Conservation (phyloP, 805 yeast species). For the Ascoidea tarda region DNA sequence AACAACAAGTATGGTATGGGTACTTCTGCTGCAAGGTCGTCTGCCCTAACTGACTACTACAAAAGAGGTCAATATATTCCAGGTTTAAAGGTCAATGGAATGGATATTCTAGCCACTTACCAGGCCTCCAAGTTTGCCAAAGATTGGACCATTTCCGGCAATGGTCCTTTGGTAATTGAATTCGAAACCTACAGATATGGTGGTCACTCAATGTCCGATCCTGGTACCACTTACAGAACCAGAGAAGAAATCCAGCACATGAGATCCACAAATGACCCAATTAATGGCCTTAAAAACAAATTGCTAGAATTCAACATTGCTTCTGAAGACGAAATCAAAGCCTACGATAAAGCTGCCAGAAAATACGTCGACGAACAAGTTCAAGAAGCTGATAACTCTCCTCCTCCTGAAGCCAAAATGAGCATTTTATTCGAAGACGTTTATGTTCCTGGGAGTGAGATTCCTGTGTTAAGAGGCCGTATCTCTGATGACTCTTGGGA, state of each 20-base stretch:
- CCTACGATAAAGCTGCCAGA: conserved; percentile 93
- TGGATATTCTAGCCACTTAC: conserved; percentile 92
- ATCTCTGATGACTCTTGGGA: conserved; percentile 92
- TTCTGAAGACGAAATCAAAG: conserved; percentile 87
- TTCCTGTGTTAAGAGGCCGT: conserved; percentile 91
- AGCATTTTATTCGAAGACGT: conserved; percentile 93
- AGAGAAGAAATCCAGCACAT: conserved; percentile 99
- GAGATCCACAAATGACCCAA: conserved; percentile 97
- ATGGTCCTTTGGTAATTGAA: conserved; percentile 93
- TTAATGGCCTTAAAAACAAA: conserved; percentile 86
- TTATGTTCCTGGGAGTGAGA: conserved; percentile 88
- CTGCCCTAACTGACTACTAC: conserved; percentile 93
- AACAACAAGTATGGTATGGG: conserved; percentile 99
- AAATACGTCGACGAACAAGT: conserved; percentile 90
- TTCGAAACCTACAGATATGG: conserved; percentile 99
- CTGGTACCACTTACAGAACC: conserved; percentile 99
- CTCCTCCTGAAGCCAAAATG: conserved; percentile 93
- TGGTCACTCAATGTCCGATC: conserved; percentile 99
- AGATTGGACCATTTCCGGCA: conserved; percentile 87
- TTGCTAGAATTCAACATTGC: conserved; percentile 75
- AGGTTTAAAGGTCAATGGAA: conserved; percentile 96
- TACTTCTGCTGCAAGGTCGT: conserved; percentile 92
- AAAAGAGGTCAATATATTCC: conserved; percentile 99
- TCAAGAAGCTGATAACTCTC: conserved; percentile 83
- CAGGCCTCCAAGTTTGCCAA: conserved; percentile 95